These are phyloP conservation scores for Talaromyces borbonicus DNA, from an alignment of 495 filamentous ascomycete species.

Conservation along the genomic window DNA sequence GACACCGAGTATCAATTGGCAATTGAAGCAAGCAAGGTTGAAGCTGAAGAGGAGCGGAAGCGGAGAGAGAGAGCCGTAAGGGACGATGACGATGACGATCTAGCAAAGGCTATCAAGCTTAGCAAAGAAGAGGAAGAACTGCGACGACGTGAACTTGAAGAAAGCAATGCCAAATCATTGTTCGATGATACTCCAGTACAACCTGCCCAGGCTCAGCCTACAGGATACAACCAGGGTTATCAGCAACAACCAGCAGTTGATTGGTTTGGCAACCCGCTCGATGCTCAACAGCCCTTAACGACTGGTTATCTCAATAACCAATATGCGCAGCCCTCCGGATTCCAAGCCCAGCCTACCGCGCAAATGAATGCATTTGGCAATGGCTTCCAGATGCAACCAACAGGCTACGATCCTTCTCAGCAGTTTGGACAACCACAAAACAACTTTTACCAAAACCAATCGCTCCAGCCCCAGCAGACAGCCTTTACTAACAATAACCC, in stretches of 20 bases:
- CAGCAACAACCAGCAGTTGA: slow-evolving; percentile 93
- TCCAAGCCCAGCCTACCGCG: slow-evolving; percentile 54
- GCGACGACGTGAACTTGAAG: slow-evolving; percentile 78
- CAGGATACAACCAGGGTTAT: slow-evolving; percentile 90
- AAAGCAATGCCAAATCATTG: slow-evolving; percentile 73
- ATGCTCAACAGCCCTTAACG: slow-evolving; percentile 60
- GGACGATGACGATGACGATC: slow-evolving; percentile 64
- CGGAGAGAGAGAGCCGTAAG: slow-evolving; percentile 48
- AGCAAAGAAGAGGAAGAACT: slow-evolving; percentile 92
- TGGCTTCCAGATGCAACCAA: slow-evolving; percentile 54
- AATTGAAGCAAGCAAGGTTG: slow-evolving; percentile 90
- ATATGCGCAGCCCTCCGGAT: slow-evolving; percentile 64
- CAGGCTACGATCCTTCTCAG: slow-evolving; percentile 50
- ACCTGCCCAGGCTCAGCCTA: slow-evolving; percentile 59
- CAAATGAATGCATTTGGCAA: slow-evolving; percentile 57
- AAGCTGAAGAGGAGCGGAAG: slow-evolving; percentile 87
- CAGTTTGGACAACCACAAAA: slow-evolving; percentile 38
- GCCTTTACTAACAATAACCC: slow-evolving; percentile 62
- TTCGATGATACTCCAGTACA: slow-evolving; percentile 73
- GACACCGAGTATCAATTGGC: slow-evolving; percentile 89
- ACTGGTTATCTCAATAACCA: slow-evolving; percentile 81
- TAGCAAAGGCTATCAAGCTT: slow-evolving; percentile 91
- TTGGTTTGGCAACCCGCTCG: slow-evolving; percentile 90
- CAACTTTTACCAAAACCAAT: slow-evolving; percentile 42
- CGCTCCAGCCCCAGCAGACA: slow-evolving; percentile 62